A percentile compares a stretch with the other conserved stretches of the same genome.
Conservation (phyloP, 495 filamentous ascomycete species). For the Elaphomyces granulatus region DNA sequence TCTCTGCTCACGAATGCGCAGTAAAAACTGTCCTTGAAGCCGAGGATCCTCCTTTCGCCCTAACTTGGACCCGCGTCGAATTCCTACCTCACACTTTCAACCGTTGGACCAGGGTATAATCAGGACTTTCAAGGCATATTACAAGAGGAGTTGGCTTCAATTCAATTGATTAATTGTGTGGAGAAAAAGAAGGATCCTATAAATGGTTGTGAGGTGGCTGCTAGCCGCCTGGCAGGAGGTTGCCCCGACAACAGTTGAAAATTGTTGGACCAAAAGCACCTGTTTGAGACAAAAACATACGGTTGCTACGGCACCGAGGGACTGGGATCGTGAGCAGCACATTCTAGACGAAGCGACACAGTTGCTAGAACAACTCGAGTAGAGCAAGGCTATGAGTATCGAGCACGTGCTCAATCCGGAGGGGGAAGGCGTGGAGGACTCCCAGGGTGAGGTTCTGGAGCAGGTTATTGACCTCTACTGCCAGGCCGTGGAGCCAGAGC, state of each 20-base stretch:
- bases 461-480: too few species aligned
- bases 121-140: constrained; percentile 14
- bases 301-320: neutral
- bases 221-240: neutral
- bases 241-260: neutral
- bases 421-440: too few species aligned
- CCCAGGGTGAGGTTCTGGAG: too few species aligned
- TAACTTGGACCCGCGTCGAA: constrained; percentile 10
- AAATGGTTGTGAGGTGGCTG: neutral
- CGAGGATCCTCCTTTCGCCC: too few species aligned
- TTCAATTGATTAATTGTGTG: constrained; percentile 3
- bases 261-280: neutral
- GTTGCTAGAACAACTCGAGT: too few species aligned
- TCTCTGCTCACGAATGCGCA: constrained; percentile 14
- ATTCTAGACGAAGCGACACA: too few species aligned
- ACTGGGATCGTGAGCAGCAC: neutral
- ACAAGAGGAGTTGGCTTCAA: constrained; percentile 12
- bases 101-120: constrained; percentile 23
- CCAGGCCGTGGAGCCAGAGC: too few species aligned
- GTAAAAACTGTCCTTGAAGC: too few species aligned
- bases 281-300: neutral
- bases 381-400: too few species aligned
- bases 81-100: constrained; percentile 17
- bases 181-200: neutral
- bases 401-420: too few species aligned